Evolutionary conservation across 2,329 filamentous ascomycete species (phyloP).

Genomic region (Aschersonia sp.): DNA sequence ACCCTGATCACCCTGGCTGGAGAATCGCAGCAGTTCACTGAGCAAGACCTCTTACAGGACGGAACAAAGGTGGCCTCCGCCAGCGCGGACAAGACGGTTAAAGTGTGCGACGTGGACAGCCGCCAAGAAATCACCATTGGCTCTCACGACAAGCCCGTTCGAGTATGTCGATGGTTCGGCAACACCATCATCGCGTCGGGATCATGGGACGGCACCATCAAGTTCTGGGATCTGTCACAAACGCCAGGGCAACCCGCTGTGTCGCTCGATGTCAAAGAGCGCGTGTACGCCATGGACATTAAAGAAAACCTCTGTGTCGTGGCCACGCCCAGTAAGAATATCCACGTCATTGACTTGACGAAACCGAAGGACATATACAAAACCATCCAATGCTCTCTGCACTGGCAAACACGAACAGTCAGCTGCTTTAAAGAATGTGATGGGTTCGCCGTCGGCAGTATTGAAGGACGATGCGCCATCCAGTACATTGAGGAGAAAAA

Average conservation of each 20-base stretch:
- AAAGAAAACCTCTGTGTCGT: conserved; percentile 78
- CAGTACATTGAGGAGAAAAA: conserved; percentile 98
- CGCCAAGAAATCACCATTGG: conserved; percentile 60
- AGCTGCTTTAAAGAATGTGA: conserved; percentile 87
- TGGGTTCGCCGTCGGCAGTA: conserved; percentile 89
- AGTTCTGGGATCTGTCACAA: conserved; percentile 72
- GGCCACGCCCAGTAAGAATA: conserved; percentile 87
- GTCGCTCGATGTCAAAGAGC: conserved; percentile 54
- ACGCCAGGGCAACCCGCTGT: conserved; percentile 42
- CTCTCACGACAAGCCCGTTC: conserved; percentile 72
- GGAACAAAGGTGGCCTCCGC: conserved; percentile 77
- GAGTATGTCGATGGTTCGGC: conserved; percentile 65
- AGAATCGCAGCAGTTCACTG: background rate
- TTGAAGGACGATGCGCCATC: conserved; percentile 93
- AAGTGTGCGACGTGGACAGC: conserved; percentile 67
- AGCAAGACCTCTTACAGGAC: conserved; percentile 42
- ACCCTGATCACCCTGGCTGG: background rate
- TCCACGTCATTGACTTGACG: conserved; percentile 85
- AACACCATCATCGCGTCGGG: conserved; percentile 77
- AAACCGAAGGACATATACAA: conserved; percentile 90
- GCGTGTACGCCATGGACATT: conserved; percentile 85
- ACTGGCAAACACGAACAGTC: conserved; percentile 94
- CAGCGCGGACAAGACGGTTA: conserved; percentile 81
- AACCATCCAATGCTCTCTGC: conserved; percentile 85
- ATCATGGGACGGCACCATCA: conserved; percentile 81